Percentiles rank a stretch among this genome's conserved stretches.
These are phyloP conservation scores for Prunus armeniaca DNA, from an alignment of 306 rosid species.

Conservation along the genomic window DNA sequence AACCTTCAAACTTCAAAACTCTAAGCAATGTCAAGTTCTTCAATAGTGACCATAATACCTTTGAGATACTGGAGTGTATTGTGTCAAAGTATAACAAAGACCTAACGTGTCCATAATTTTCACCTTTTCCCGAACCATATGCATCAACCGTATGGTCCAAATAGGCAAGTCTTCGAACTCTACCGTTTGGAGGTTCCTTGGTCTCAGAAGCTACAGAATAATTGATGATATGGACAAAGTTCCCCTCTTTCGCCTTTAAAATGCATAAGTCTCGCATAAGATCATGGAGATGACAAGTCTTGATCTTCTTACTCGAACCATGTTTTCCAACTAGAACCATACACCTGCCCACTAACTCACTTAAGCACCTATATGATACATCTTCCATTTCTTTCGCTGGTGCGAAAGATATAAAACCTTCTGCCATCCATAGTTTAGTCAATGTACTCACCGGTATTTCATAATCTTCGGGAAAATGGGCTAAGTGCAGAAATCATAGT, in stretches of 20 bases:
- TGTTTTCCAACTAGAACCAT: constrained; percentile 6
- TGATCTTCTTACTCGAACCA: background rate
- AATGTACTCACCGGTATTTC: constrained; percentile 3
- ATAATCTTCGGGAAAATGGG: constrained; percentile 4
- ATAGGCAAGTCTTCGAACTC: background rate
- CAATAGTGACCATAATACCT: background rate
- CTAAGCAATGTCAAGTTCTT: background rate
- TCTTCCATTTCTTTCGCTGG: background rate
- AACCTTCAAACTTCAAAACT: background rate
- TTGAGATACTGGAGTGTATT: background rate
- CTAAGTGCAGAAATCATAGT: constrained; percentile 4
- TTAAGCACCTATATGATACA: background rate
- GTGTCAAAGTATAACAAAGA: background rate
- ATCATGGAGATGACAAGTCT: background rate
- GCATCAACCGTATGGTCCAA: background rate
- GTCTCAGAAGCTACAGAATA: background rate
- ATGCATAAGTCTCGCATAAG: constrained; percentile 8
- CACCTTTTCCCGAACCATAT: too few species aligned
- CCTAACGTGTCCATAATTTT: background rate
- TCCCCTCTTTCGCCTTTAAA: background rate
- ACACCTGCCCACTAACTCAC: constrained; percentile 3
- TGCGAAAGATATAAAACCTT: constrained; percentile 5
- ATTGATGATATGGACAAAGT: background rate
- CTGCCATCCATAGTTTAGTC: constrained; percentile 8
- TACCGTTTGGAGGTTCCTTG: background rate